phyloP scores from a whole-genome alignment of 1,284 basidiomycete genomes.

The Blastosporella zonata region DNA sequence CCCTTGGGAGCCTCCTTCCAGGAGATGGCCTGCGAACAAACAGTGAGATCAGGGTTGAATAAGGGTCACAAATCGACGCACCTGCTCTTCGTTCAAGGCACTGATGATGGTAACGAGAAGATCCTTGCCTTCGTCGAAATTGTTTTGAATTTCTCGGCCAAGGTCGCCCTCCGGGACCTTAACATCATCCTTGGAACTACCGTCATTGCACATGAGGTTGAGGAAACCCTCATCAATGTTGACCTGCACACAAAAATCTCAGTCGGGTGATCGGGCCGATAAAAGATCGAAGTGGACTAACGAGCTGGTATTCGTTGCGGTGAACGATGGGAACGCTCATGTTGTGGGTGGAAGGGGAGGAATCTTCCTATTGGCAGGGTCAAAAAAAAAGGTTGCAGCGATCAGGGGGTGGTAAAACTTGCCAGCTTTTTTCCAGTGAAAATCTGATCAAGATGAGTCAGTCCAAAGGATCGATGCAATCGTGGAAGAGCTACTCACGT shows the following conservation, averaged over 20 bases:
- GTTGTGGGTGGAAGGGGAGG: slow-evolving; percentile 97
- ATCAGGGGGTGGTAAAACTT: slow-evolving; percentile 22
- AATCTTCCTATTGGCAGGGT: slow-evolving; percentile 77
- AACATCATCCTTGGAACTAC: slow-evolving; percentile 91
- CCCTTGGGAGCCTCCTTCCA: slow-evolving; percentile 81
- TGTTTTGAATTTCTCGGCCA: slow-evolving; percentile 71
- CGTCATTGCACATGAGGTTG: slow-evolving; percentile 90
- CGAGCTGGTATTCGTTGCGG: slow-evolving; percentile 91
- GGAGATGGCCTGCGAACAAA: slow-evolving; percentile 66
- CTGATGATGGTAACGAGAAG: slow-evolving; percentile 85
- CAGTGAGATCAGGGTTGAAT: slow-evolving; percentile 4
- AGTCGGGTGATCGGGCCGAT: slow-evolving; percentile 13
- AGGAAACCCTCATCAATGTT: slow-evolving; percentile 91
- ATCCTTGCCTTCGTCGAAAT: slow-evolving; percentile 89
- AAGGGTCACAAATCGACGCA: slow-evolving; percentile 23
- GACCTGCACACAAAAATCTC: slow-evolving; percentile 42
- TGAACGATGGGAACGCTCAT: slow-evolving; percentile 97
- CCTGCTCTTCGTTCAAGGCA: slow-evolving; percentile 93
- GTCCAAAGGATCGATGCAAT: slow-evolving; percentile 7
- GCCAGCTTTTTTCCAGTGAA: slow-evolving; percentile 94
- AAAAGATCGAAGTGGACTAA: slow-evolving; percentile 35
- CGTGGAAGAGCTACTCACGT: slow-evolving; percentile 58
- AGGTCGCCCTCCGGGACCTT: slow-evolving; percentile 87
- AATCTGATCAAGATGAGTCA: slow-evolving; percentile 52
- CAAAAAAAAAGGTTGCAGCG: slow-evolving; percentile 5